phyloP scores from a whole-genome alignment of 2,329 filamentous ascomycete species.

The Fusarium devonianum region DNA sequence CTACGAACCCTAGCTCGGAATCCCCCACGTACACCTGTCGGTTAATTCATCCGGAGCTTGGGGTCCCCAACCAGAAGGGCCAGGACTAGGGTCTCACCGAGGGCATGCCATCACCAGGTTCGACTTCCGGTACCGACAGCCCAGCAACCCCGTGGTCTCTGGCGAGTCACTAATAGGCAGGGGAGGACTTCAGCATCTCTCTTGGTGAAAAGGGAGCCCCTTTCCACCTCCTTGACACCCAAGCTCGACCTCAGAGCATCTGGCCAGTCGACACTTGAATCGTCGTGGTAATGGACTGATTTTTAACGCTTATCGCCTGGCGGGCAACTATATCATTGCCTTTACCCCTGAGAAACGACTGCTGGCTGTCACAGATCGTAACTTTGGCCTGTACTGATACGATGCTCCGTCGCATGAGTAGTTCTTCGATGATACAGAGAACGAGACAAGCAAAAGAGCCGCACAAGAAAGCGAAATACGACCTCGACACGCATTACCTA shows the following conservation, averaged over 20 bases:
- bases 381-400: too few species aligned
- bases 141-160: slow-evolving; percentile 10
- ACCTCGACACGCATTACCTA: too few species aligned
- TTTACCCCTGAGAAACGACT: background rate
- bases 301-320: background rate
- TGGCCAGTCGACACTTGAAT: background rate
- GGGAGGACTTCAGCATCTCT: background rate
- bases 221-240: background rate
- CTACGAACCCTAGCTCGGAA: slow-evolving; percentile 2
- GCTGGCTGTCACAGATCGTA: too few species aligned
- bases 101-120: background rate
- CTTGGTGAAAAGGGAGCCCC: slow-evolving; percentile 1
- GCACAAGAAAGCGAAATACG: too few species aligned
- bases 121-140: background rate
- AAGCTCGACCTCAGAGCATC: background rate
- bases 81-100: slow-evolving; percentile 15
- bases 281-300: slow-evolving; percentile 45
- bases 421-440: too few species aligned
- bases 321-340: background rate
- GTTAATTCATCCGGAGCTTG: slow-evolving; percentile 3
- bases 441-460: too few species aligned
- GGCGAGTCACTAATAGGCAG: slow-evolving; percentile 9
- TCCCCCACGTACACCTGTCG: slow-evolving; percentile 5
- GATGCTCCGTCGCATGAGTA: too few species aligned
- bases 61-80: slow-evolving; percentile 9